Conservation (phyloP, 306 rosid genomes). For the Betula pendula region DNA sequence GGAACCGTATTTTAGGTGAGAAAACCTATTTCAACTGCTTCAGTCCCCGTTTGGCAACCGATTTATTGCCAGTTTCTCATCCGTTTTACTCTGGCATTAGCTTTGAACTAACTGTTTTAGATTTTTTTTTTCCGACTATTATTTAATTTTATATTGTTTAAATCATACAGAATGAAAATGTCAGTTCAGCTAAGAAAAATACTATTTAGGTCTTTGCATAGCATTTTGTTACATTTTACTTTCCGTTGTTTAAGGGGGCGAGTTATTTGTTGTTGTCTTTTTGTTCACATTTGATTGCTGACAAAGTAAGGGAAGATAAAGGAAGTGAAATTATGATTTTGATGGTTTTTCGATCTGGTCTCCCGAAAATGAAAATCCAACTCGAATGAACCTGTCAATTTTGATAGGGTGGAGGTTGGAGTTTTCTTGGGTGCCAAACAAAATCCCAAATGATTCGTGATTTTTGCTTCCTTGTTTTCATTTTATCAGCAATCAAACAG, state of each 20-base stretch:
- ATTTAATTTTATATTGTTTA: too few species aligned
- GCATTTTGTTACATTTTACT: too few species aligned
- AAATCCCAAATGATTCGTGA: too few species aligned
- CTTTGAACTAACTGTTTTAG: too few species aligned
- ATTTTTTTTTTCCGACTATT: too few species aligned
- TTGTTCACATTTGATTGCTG: neutral
- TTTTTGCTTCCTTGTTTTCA: too few species aligned
- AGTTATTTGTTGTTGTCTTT: neutral
- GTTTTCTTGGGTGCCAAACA: too few species aligned
- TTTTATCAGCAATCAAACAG: too few species aligned
- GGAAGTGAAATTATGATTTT: neutral
- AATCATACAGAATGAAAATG: too few species aligned
- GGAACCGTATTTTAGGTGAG: neutral
- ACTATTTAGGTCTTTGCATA: too few species aligned
- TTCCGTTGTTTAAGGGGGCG: neutral
- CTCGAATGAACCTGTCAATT: neutral
- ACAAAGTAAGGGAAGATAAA: neutral
- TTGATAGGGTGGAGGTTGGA: neutral
- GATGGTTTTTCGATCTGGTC: neutral
- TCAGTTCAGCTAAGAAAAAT: too few species aligned
- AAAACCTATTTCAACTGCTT: neutral
- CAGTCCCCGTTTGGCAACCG: neutral
- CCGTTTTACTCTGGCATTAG: too few species aligned
- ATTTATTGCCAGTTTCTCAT: neutral
- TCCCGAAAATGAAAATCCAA: neutral